Percentiles rank a stretch among this genome's conserved stretches.
Conservation (phyloP, 179 eudicot genomes). For the Beta corolliflora region DNA sequence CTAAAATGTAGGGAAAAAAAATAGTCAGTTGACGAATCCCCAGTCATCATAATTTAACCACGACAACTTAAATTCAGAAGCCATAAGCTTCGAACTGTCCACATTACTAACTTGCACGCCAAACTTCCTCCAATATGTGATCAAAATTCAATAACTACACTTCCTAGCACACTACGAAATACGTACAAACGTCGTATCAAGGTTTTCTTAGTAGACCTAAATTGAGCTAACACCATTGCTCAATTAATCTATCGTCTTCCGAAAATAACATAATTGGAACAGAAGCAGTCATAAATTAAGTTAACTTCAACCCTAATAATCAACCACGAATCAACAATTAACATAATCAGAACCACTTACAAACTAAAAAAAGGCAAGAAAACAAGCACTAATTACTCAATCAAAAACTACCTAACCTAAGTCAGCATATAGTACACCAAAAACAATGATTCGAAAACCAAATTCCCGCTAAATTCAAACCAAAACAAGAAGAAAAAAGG, state of each 20-base stretch:
- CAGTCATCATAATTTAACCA: not conserved
- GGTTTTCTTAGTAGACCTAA: not conserved
- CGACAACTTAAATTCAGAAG: not conserved
- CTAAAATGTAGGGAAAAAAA: not conserved
- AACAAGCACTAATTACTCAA: not conserved
- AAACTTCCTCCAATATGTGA: not conserved
- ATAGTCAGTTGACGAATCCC: not conserved
- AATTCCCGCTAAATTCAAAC: not conserved
- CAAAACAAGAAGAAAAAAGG: not conserved
- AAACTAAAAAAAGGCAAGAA: not conserved
- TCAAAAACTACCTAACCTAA: not conserved
- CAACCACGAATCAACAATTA: not conserved
- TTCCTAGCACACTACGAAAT: not conserved
- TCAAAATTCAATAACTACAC: not conserved
- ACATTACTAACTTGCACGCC: not conserved
- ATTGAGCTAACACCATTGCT: not conserved
- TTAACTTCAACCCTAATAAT: not conserved
- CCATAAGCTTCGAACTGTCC: not conserved
- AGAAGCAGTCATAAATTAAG: not conserved
- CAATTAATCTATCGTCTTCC: not conserved
- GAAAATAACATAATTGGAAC: not conserved
- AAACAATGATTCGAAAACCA: not conserved
- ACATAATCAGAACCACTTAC: too few relatives aligned
- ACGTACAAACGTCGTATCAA: not conserved
- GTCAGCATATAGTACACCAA: not conserved